Base-by-base conservation (phyloP, 2,329 filamentous ascomycete genomes). In the Nannizziopsis arthrosporioides region DNA sequence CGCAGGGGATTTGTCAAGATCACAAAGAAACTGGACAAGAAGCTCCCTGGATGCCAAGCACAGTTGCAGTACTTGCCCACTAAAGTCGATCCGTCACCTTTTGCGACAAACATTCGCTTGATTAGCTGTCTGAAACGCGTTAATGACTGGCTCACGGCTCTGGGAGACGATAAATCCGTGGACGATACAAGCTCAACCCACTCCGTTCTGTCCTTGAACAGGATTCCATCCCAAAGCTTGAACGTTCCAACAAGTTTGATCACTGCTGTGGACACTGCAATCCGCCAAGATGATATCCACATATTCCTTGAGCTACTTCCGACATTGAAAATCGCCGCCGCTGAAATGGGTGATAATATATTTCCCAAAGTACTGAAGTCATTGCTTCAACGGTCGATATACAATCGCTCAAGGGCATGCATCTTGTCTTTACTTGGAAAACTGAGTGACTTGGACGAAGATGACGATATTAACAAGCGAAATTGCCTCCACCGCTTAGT, bases 21-120 rank as follows among this genome's bases (percentile, higher is more conserved):
- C 65, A 94, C 92, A 44, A 98, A 98, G 73, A 98, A 98, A 68
- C 73, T 95, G 40, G 92, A 98, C 68, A 98, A 98, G 71, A 95
- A 94, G 69, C 78, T 95, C 2, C 76, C 83, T 1, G 76, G 78
- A 40, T 78, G 81, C 2, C 77, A 81, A 44, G 82, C 85, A 0
- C 89, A 95, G 69, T 81, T 85, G 62, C 79, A 81, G 50, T 98
- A 96, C 61, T 75, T 98, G 51, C 80, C 84, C 36, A 87, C 87
- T 41, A 94, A 93, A 69, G 90, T 98, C 49, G 86, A 94, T 56
- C 82, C 85, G 1, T 82, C 82, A 55, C 79, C 85, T 0, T 98
- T 98, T 66, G 86, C 90, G 14, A 89, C 85, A 53, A 90, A 84
- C 56, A 63, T 71, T 18, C 71, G 74, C 32, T 67, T 83, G 12